These are phyloP conservation scores for Yamadazyma insecticola DNA, from an alignment of 805 yeast genomes.

Conservation along the genomic window DNA sequence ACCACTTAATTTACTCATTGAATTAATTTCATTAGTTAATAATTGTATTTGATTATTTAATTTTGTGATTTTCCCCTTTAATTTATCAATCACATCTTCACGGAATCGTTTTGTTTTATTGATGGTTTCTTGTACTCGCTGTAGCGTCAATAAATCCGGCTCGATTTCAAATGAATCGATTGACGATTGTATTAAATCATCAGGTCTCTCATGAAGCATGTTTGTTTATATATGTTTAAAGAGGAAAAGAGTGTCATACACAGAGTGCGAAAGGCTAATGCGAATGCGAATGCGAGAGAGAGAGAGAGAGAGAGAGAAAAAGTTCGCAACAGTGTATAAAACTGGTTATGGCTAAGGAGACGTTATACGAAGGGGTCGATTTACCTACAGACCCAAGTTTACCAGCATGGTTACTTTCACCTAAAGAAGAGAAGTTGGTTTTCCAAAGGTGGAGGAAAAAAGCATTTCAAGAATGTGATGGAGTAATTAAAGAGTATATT, in stretches of 20 bases:
- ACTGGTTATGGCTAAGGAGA: slow-evolving; percentile 15
- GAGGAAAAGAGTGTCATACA: not conserved
- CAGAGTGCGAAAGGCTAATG: not conserved
- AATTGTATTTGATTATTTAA: slow-evolving; percentile 9
- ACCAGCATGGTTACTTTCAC: slow-evolving; percentile 74
- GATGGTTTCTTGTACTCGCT: slow-evolving; percentile 38
- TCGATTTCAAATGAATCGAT: slow-evolving; percentile 48
- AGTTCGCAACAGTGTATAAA: not conserved
- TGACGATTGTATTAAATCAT: slow-evolving; percentile 35
- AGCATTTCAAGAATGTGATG: slow-evolving; percentile 66
- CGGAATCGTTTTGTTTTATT: slow-evolving; percentile 24
- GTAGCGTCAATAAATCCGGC: slow-evolving; percentile 45
- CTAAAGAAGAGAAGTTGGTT: slow-evolving; percentile 70
- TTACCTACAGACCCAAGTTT: slow-evolving; percentile 42
- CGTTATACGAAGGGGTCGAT: slow-evolving; percentile 33
- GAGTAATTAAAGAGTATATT: slow-evolving; percentile 62
- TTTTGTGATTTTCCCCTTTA: slow-evolving; percentile 6
- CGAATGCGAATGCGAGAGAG: not conserved
- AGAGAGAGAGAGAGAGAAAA: not conserved
- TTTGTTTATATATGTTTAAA: not conserved
- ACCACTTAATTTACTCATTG: no score
- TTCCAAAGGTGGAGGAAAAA: slow-evolving; percentile 64
- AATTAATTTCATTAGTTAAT: slow-evolving; percentile 11
- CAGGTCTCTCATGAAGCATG: slow-evolving; percentile 32
- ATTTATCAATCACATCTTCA: slow-evolving; percentile 15